Evolutionary conservation across 192 early-diverging fungal species (phyloP), one percentile per base, ranked within the genome.

Genomic region (Powellomyces hirtus): DNA sequence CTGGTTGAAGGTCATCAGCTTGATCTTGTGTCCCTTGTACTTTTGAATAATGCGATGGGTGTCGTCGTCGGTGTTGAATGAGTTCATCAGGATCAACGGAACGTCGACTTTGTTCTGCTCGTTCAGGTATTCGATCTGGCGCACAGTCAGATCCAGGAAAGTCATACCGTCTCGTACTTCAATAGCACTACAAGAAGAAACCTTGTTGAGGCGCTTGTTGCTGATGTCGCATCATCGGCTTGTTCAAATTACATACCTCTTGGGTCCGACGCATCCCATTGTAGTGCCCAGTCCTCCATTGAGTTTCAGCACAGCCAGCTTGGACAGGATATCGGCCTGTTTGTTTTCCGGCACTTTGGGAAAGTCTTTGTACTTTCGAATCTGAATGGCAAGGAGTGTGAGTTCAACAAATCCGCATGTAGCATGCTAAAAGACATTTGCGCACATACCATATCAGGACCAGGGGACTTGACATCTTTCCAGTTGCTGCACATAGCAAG

Each of bases 1-100:
- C 81, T 99, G 97, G 85, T 99, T 99, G 79, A 99, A 99, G 14
- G 96, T 99, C 66, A 95, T 76, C 68, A 99, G 91, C 70, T 91
- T 85, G 53, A 98, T 84, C 66, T 94, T 90, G 79, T 99, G 95
- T 37, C 81, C 85, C 53, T 81, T 86, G 84, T 99, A 98, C 79
- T 99, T 99, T 88, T 98, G 97, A 70, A 98, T 93, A 78, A 99
- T 95, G 62, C 94, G 89, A 75, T 89, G 85, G 45, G 97, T 99
- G 75, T 99, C 97, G 16, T 91, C 90, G 76, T 99, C 96, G 4
- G 97, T 99, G 80, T 99, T 99, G 88, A 99, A 98, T n/a, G 97
- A 99, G 86, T 99, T 99, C 97, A 99, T 99, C 51, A 98, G 84
- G 61, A 99, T 96, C 69, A 98, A 89, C 4, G 97, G 97, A 8